Conservation (phyloP, 2,329 filamentous ascomycete genomes). For the Aureobasidium sp. region DNA sequence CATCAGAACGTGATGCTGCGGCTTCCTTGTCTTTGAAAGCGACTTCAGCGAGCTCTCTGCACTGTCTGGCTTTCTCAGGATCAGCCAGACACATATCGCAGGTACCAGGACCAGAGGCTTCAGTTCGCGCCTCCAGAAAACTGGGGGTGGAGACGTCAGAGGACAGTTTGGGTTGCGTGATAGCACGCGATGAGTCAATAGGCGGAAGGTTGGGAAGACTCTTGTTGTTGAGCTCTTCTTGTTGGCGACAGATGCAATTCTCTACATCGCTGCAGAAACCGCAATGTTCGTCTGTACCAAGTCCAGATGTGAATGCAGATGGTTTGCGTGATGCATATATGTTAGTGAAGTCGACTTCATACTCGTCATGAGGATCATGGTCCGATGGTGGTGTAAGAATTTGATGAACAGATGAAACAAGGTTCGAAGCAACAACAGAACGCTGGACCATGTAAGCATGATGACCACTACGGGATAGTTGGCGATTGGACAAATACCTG, state of each 20-base stretch:
- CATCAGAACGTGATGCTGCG: not conserved
- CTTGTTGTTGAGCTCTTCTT: slow-evolving; percentile 13
- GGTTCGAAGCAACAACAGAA: not conserved
- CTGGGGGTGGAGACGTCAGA: slow-evolving; percentile 1
- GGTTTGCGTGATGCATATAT: slow-evolving; percentile 12
- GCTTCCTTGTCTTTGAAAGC: slow-evolving; percentile 5
- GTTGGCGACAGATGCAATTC: slow-evolving; percentile 18
- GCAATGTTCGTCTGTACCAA: slow-evolving; percentile 17
- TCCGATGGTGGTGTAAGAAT: slow-evolving; percentile 17
- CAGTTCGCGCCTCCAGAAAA: slow-evolving; percentile 12
- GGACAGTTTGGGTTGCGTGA: not conserved
- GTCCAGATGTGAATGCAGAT: not conserved
- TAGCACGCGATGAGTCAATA: slow-evolving; percentile 1
- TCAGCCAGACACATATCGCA: slow-evolving; percentile 19
- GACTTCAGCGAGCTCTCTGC: slow-evolving; percentile 17
- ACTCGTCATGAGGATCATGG: not conserved
- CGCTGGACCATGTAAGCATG: not conserved
- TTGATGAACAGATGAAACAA: not conserved
- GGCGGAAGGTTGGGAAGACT: not conserved
- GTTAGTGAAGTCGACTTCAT: slow-evolving; percentile 19
- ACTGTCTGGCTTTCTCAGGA: slow-evolving; percentile 18
- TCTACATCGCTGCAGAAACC: slow-evolving; percentile 18
- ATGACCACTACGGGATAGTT: not conserved
- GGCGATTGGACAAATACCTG: not conserved
- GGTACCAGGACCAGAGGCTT: slow-evolving; percentile 17